These are phyloP conservation scores for Encephalitozoon cuniculi DNA, from an alignment of 371 early-diverging fungal species.

Conservation along the genomic window DNA sequence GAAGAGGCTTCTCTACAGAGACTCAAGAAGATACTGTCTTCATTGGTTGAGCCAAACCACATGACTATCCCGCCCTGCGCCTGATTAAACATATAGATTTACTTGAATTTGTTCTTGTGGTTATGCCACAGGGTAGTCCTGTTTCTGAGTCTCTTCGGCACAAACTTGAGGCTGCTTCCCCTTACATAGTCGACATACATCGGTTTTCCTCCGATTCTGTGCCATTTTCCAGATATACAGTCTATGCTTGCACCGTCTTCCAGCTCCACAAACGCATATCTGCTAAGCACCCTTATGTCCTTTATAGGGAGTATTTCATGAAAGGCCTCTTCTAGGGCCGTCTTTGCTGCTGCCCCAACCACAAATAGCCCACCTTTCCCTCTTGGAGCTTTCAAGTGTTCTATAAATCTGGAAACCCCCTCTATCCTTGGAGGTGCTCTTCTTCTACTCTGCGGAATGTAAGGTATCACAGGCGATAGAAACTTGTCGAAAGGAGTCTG, in stretches of 20 bases:
- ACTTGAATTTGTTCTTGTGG: not conserved
- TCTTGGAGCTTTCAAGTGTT: not conserved
- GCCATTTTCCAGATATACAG: not conserved
- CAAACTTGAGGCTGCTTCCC: not conserved
- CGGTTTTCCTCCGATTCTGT: not conserved
- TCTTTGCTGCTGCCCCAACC: not conserved
- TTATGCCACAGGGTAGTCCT: not conserved
- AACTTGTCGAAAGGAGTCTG: not conserved
- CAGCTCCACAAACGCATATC: not conserved
- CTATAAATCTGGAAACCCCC: not conserved
- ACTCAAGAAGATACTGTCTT: not conserved
- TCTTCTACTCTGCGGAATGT: not conserved
- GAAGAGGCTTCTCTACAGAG: slow-evolving; percentile 4
- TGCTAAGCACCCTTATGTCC: not conserved
- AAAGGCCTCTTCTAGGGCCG: not conserved
- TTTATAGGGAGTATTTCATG: not conserved
- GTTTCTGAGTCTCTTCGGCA: not conserved
- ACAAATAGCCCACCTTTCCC: not conserved
- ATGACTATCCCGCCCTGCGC: not conserved
- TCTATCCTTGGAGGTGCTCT: not conserved
- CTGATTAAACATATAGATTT: not conserved
- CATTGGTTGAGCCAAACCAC: not conserved
- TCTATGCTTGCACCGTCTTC: not conserved
- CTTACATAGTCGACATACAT: not conserved
- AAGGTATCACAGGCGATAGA: not conserved